phyloP scores from a whole-genome alignment of 768 basidiomycete genomes.

The Naganishia kalamii region DNA sequence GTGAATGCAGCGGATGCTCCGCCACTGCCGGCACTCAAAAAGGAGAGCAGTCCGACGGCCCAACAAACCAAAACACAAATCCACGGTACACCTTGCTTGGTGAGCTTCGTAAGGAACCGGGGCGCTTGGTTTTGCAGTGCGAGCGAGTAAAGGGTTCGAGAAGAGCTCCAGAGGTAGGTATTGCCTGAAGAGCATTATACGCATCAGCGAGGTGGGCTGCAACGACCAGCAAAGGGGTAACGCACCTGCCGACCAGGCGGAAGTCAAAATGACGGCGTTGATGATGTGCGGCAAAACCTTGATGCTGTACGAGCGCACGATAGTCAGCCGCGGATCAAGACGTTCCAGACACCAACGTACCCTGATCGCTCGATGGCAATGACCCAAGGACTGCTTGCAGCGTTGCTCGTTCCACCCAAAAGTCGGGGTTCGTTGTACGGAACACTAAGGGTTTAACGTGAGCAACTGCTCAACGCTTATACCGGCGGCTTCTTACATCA shows the following conservation, averaged over 20 bases:
- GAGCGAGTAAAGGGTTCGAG: constrained; percentile 40
- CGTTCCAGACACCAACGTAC: not conserved
- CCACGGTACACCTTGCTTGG: constrained; percentile 41
- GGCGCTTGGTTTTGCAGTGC: constrained; percentile 41
- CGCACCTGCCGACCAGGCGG: constrained; percentile 39
- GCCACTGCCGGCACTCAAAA: constrained; percentile 21
- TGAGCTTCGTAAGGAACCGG: constrained; percentile 32
- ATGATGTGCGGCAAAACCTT: constrained; percentile 37
- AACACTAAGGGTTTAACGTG: constrained; percentile 22
- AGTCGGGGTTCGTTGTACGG: constrained; percentile 31
- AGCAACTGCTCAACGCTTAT: not conserved
- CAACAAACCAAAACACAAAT: constrained; percentile 33
- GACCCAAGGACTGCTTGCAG: constrained; percentile 46
- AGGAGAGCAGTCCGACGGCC: constrained; percentile 22
- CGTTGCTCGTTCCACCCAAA: constrained; percentile 30
- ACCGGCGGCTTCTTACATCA: constrained; percentile 24
- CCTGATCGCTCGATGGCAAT: constrained; percentile 39
- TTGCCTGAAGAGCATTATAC: too few species aligned
- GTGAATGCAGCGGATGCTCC: constrained; percentile 27
- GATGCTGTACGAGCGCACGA: constrained; percentile 23
- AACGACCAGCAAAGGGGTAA: too few species aligned
- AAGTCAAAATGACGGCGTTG: constrained; percentile 38
- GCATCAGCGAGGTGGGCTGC: too few species aligned
- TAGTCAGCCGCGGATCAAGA: not conserved
- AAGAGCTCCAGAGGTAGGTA: constrained; percentile 35